Base-by-base conservation (phyloP, 352 stramenopile genomes). In the Pythium phragmitis region DNA sequence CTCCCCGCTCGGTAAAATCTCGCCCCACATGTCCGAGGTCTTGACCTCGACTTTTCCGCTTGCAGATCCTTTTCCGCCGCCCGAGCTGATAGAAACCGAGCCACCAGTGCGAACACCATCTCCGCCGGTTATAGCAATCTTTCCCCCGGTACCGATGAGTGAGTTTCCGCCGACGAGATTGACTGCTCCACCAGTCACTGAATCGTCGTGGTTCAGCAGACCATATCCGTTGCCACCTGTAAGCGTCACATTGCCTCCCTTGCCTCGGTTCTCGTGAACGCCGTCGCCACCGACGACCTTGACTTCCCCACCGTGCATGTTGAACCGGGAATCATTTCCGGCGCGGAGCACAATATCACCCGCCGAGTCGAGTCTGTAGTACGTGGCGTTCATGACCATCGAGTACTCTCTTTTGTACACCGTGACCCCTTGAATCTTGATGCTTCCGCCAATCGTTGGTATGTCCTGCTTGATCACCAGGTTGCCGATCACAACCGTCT, bases 241-340 rank as follows among this genome's bases (percentile, higher is more conserved):
- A 42, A 98, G 76, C 7, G 68, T 74, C 16, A 97, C 75, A 36
- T 68, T 68, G 19, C 92, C 92, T 26, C 91, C 91, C 42, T 77
- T 76, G 33, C 91, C 89, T 50, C 88, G 74, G 57, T 95, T 92
- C 39, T 78, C 67, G 59, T 92, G 88, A 23, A 87, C 46, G 4
- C 91, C 89, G 64, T 86, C 75, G 16, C 86, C 86, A 56, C 82
- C 87, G 53, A 57, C 33, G 47, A 96, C 74, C 17, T 70, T 73
- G 7, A 95, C 71, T 21, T 55, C 50, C n/a, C 65, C 60, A 9
- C 85, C 86, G 43, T 73, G 62, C 68, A 79, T 84, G 56, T 94
- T 94, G 59, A 89, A 92, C 14, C 75, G 67, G 28, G 74, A 81
- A 57, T 91, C 80, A 48, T 92, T 76, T 17, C 80, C 85, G 49